Evolutionary conservation across 2,329 filamentous ascomycete genomes (phyloP), one percentile per base, ranked within the genome.

Genomic region (Botrytis fabae): DNA sequence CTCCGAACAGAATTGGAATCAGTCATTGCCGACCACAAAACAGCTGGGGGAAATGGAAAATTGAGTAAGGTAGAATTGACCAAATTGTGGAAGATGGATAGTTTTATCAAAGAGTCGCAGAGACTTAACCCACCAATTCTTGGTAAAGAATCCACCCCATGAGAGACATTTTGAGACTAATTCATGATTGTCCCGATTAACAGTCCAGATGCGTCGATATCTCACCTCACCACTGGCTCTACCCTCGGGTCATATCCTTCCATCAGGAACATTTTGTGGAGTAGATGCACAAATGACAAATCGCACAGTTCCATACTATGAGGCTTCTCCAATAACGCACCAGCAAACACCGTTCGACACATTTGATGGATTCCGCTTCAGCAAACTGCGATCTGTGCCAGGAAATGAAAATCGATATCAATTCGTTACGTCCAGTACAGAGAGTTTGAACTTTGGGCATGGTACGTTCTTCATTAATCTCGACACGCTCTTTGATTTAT

Each of bases 371-470:
- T 74, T 76, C 16, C 78, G 79, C 38, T 80, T 77, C 69, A 74
- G 71, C 48, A 77, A 79, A 2, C 70, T 80, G 4, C 74, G 77
- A 59, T 40, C 70, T 3, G 74, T 75, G 40, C 62, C 71, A 3
- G 78, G 79, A 18, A 76, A 77, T 18, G 79, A 80, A 35, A 77
- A 77, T 40, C 78, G 76, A 63, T 75, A 78, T 59, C 77, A 83
- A 74, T 81, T 82, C 63, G 81, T 81, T 7, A 81, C 81, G 25
- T 83, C 82, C 2, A 79, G 73, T 10, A 73, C 76, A 35, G 79
- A 81, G 2, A 80, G 78, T n/a, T 75, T 82, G 46, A 73, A 74
- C 22, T 85, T 84, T 73, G 84, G 84, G 9, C 80, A 85, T 74
- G 84, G 84, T 69, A 28, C 12, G 62, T 46, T 28, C 20, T 46